A percentile compares a stretch with the other conserved stretches of the same genome.
phyloP scores from a whole-genome alignment of 1,139 yeast species.

The Suhomyces kunorum region DNA sequence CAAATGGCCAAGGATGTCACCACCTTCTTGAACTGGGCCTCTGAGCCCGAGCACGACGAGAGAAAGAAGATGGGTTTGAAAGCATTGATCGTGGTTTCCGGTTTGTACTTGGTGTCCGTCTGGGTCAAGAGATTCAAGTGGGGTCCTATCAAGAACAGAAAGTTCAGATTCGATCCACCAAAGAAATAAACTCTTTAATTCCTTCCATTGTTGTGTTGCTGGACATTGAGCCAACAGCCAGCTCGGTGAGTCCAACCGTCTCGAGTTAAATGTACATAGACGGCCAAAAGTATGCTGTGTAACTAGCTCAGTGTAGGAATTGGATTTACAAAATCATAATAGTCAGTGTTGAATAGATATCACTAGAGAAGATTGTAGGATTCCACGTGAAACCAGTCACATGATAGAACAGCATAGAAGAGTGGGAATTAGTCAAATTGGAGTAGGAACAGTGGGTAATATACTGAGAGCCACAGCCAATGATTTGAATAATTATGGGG shows the following conservation, averaged over 20 bases:
- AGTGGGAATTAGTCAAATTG: no score
- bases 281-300: slow-evolving; percentile 11
- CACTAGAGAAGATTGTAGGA: slow-evolving; percentile 5
- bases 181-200: slow-evolving; percentile 45
- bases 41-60: slow-evolving; percentile 98
- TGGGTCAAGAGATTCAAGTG: slow-evolving; percentile 99
- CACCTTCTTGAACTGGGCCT: slow-evolving; percentile 95
- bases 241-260: slow-evolving; percentile 3
- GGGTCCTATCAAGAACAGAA: slow-evolving; percentile 94
- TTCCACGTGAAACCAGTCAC: not conserved
- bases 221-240: not conserved
- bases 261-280: slow-evolving; percentile 12
- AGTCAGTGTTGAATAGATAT: slow-evolving; percentile 11
- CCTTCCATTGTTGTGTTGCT: slow-evolving; percentile 2
- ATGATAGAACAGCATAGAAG: not conserved
- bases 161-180: slow-evolving; percentile 92
- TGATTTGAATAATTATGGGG: no score
- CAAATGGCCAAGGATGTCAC: slow-evolving; percentile 99
- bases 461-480: no score
- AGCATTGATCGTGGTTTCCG: slow-evolving; percentile 78
- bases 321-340: slow-evolving; percentile 7
- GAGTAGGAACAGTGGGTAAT: no score
- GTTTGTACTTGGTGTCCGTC: slow-evolving; percentile 78
- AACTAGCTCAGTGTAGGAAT: slow-evolving; percentile 7
- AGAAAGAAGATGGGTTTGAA: slow-evolving; percentile 97